Percentiles rank a stretch among this genome's conserved stretches.
Conservation (phyloP, 192 early-diverging fungal species). For the Coemansia sp. region DNA sequence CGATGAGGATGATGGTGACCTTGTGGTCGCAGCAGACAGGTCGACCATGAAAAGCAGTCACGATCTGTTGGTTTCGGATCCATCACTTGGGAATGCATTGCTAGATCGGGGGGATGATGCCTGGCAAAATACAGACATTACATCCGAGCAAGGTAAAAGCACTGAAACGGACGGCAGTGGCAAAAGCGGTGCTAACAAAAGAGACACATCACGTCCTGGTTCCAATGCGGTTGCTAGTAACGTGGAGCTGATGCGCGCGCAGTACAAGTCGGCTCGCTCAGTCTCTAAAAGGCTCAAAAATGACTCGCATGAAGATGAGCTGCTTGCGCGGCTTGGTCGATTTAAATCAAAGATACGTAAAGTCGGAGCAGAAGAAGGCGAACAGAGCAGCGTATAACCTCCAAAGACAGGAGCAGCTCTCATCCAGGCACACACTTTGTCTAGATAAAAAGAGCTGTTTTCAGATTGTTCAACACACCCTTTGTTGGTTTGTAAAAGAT, state of each 20-base stretch:
- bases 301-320: conserved; percentile 46
- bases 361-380: conserved; percentile 41
- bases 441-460: no score
- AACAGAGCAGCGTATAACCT: background rate
- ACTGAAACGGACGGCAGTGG: background rate
- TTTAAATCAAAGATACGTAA: conserved; percentile 56
- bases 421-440: no score
- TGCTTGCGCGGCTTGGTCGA: conserved; percentile 46
- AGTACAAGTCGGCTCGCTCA: conserved; percentile 7
- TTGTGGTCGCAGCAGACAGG: conserved; percentile 6
- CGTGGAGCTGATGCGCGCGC: conserved; percentile 15
- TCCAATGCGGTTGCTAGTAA: background rate
- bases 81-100: conserved; percentile 19
- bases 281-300: conserved; percentile 19
- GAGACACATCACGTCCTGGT: background rate
- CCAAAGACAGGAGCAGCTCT: no score
- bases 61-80: conserved; percentile 58
- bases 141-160: background rate
- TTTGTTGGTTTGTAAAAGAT: no score
- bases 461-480: no score
- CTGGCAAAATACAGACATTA: no score
- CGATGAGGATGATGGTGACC: conserved; percentile 64
- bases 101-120: background rate
- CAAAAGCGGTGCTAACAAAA: background rate
- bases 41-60: conserved; percentile 73